These are phyloP conservation scores for Neurospora tetraspora DNA, from an alignment of 495 filamentous ascomycete genomes.

Conservation along the genomic window DNA sequence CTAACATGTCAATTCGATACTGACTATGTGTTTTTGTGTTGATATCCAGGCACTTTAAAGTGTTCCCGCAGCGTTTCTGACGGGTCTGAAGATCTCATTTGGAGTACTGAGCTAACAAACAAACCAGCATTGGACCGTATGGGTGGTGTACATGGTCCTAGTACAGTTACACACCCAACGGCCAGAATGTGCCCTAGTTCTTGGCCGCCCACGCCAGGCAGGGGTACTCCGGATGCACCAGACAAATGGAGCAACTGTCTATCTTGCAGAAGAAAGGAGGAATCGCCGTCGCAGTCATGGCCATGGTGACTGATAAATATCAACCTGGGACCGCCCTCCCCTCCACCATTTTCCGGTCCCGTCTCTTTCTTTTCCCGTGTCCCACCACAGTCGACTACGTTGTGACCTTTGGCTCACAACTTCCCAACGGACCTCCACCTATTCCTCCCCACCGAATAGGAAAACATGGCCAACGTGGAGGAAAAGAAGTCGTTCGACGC, in stretches of 20 bases:
- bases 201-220: not conserved
- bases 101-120: not conserved
- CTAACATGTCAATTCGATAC: not conserved
- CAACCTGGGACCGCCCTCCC: not conserved
- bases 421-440: not conserved
- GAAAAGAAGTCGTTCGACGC: slow-evolving; percentile 14
- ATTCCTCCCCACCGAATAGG: not conserved
- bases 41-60: not conserved
- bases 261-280: not conserved
- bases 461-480: slow-evolving; percentile 13
- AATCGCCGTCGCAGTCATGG: not conserved
- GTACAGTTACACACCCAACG: not conserved
- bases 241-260: not conserved
- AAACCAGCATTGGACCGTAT: not conserved
- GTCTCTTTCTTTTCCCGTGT: not conserved
- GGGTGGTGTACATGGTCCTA: not conserved
- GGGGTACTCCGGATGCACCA: not conserved
- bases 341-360: not conserved
- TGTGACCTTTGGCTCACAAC: not conserved
- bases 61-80: not conserved
- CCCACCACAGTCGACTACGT: not conserved
- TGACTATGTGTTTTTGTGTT: not conserved
- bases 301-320: not conserved
- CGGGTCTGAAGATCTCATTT: not conserved
- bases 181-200: not conserved